phyloP scores from a whole-genome alignment of 768 basidiomycete genomes.

The Lentinula lateritia region DNA sequence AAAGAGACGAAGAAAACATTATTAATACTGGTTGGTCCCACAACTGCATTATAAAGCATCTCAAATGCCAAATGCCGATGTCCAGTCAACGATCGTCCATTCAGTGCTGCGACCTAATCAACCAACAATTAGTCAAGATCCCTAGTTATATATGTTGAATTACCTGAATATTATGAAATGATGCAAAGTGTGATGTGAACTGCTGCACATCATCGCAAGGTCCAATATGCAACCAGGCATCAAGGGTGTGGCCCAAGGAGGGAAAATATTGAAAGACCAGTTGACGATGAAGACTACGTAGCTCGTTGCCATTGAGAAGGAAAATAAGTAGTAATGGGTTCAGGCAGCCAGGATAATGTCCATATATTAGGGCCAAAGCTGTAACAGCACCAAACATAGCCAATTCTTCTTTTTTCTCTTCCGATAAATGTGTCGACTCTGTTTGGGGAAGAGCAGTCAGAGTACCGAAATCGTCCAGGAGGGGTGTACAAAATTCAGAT shows the following conservation, averaged over 20 bases:
- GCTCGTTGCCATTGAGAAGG: neutral
- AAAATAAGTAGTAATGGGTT: neutral
- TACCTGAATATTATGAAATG: neutral
- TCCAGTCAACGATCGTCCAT: neutral
- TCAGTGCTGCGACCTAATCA: neutral
- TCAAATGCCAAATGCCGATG: neutral
- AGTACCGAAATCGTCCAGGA: neutral
- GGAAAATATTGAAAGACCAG: neutral
- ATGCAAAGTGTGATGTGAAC: neutral
- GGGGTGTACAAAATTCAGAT: neutral
- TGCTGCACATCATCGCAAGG: neutral
- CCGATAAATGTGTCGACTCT: neutral
- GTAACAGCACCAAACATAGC: neutral
- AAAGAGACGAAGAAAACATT: neutral
- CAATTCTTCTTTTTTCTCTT: neutral
- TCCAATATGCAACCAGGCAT: neutral
- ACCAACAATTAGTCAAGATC: neutral
- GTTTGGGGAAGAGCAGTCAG: neutral
- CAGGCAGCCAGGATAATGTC: neutral
- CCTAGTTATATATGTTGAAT: neutral
- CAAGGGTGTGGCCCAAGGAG: neutral
- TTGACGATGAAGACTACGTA: neutral
- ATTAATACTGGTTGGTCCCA: neutral
- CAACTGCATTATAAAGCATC: neutral
- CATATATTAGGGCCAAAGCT: neutral